Conservation (phyloP, 148 eudicot genomes). For the Chenopodium album region DNA sequence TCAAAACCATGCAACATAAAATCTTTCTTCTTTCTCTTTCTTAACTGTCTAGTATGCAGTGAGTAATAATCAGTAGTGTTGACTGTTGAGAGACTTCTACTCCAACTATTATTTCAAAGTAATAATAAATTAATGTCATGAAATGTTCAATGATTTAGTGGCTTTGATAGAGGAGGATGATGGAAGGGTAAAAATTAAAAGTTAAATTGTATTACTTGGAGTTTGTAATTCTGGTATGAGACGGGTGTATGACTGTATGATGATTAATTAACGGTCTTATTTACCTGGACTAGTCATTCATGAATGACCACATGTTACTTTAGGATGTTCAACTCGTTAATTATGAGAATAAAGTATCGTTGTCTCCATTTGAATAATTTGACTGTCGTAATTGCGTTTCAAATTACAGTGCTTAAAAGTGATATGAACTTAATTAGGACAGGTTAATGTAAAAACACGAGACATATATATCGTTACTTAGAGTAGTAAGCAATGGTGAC, state of each 20-base stretch:
- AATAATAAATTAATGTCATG: background rate
- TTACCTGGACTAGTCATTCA: too few species aligned
- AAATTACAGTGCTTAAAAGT: too few species aligned
- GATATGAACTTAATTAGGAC: too few species aligned
- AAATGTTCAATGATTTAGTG: conserved; percentile 13
- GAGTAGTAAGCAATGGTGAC: background rate
- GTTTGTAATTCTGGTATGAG: background rate
- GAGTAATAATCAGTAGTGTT: conserved; percentile 6
- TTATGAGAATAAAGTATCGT: too few species aligned
- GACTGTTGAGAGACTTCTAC: background rate
- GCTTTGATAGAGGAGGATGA: conserved; percentile 21
- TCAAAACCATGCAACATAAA: conserved; percentile 35
- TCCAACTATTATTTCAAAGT: background rate
- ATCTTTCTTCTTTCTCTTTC: background rate
- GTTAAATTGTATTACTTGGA: too few species aligned
- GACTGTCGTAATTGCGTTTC: too few species aligned
- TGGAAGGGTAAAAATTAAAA: background rate
- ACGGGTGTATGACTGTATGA: background rate
- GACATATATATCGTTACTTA: background rate
- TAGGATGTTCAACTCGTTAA: too few species aligned
- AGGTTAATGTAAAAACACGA: background rate
- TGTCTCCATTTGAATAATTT: too few species aligned
- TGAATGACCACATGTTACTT: too few species aligned
- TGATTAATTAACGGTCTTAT: too few species aligned
- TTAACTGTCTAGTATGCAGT: background rate